A percentile compares a stretch with the other conserved stretches of the same genome.
phyloP scores from a whole-genome alignment of 768 basidiomycete genomes.

The Panaeolus cyanescens region DNA sequence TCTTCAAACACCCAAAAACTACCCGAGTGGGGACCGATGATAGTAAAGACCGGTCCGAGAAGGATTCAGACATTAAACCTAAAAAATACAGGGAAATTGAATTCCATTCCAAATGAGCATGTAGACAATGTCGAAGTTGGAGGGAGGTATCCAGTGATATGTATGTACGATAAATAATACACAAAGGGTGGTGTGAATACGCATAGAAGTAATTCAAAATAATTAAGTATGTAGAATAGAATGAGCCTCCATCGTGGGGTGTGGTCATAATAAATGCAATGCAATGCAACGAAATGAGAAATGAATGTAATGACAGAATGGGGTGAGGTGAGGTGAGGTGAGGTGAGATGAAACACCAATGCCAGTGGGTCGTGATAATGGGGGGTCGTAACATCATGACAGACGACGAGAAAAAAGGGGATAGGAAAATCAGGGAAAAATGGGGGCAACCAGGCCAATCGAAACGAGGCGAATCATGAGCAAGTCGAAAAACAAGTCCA shows the following conservation, averaged over 20 bases:
- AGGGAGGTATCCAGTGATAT: no score
- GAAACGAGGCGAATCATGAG: neutral
- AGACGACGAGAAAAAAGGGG: neutral
- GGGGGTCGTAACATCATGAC: neutral
- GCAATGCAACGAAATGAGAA: neutral
- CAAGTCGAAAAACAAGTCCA: neutral
- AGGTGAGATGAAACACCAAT: neutral
- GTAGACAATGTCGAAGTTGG: no score
- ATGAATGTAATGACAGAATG: conserved; percentile 1
- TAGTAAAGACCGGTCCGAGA: no score
- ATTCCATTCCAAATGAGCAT: no score
- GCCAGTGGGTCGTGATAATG: neutral
- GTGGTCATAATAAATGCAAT: neutral
- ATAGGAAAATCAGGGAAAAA: neutral
- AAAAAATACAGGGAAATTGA: no score
- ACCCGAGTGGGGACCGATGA: no score
- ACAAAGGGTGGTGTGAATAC: neutral
- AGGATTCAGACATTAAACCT: no score
- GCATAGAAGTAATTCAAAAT: conserved; percentile 1
- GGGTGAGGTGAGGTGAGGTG: neutral
- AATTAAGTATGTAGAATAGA: neutral
- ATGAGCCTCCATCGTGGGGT: neutral
- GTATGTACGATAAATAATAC: neutral
- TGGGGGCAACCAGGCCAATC: neutral
- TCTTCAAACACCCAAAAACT: no score